Evolutionary conservation across 495 filamentous ascomycete genomes (phyloP).

Genomic region (Glutinoglossum americanum): DNA sequence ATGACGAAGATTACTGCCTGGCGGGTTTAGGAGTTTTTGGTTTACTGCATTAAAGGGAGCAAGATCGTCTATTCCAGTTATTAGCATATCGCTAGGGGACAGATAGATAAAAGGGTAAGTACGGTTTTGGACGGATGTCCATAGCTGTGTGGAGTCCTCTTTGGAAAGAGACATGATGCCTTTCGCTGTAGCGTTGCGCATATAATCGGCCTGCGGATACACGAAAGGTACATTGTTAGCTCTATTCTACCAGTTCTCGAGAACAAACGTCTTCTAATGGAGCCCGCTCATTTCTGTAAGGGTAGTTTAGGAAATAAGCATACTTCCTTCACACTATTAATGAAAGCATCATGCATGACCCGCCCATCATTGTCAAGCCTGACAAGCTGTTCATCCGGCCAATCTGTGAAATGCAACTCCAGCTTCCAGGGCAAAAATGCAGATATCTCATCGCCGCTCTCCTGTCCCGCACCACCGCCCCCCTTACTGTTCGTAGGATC

Average conservation of each 20-base stretch:
- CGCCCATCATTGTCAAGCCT: slow-evolving; percentile 38
- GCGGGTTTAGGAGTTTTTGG: slow-evolving; percentile 54
- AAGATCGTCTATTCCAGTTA: slow-evolving; percentile 39
- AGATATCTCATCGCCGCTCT: slow-evolving; percentile 14
- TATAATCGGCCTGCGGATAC: slow-evolving; percentile 48
- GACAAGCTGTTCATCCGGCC: slow-evolving; percentile 41
- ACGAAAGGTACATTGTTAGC: slow-evolving; percentile 3
- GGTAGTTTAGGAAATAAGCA: neutral
- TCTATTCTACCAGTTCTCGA: neutral
- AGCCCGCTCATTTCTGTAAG: neutral
- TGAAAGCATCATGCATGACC: slow-evolving; percentile 60
- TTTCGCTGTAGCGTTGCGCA: slow-evolving; percentile 77
- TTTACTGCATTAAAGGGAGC: slow-evolving; percentile 50
- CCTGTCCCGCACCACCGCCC: slow-evolving; percentile 2
- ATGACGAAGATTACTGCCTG: slow-evolving; percentile 48
- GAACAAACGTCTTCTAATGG: neutral
- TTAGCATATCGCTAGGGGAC: neutral
- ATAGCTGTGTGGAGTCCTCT: slow-evolving; percentile 67
- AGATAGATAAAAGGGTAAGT: neutral
- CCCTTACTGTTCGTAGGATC: slow-evolving; percentile 27
- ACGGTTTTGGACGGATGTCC: slow-evolving; percentile 71
- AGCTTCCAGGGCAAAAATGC: slow-evolving; percentile 55
- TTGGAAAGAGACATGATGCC: slow-evolving; percentile 83
- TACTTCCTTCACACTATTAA: slow-evolving; percentile 82
- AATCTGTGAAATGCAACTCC: slow-evolving; percentile 49